These are phyloP conservation scores for Auriscalpium vulgare DNA, from an alignment of 768 basidiomycete genomes.

Conservation along the genomic window DNA sequence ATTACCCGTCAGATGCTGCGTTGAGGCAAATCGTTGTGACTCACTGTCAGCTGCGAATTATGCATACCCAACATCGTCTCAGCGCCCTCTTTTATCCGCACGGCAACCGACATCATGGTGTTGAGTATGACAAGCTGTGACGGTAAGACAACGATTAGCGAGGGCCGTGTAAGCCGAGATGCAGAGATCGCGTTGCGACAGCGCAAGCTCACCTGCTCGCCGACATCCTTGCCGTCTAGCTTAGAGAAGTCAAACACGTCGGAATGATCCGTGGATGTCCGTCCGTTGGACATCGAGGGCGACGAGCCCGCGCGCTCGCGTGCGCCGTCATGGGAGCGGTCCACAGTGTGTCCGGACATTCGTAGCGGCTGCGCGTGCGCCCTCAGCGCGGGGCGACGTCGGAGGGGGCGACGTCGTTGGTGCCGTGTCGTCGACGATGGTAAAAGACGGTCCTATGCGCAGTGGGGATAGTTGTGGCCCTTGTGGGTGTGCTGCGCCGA, in stretches of 20 bases:
- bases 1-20: background rate
- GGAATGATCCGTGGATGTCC: background rate
- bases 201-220: conserved; percentile 7
- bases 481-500: too few species aligned
- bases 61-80: conserved; percentile 8
- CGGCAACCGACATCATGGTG: conserved; percentile 13
- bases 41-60: conserved; percentile 8
- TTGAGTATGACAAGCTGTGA: conserved; percentile 8
- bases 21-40: too few species aligned
- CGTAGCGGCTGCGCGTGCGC: background rate
- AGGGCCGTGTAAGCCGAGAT: too few species aligned
- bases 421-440: too few species aligned
- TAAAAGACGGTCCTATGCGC: too few species aligned
- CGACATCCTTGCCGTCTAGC: conserved; percentile 12
- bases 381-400: too few species aligned
- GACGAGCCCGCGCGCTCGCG: background rate
- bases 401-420: too few species aligned
- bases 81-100: conserved; percentile 16
- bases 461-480: too few species aligned
- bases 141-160: too few species aligned
- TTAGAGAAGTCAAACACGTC: conserved; percentile 9
- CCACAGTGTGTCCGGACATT: background rate
- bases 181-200: too few species aligned
- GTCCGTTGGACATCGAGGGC: background rate
- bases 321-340: background rate